Evolutionary conservation across 257 asterid genomes (phyloP).

Genomic region (Sherardia arvensis): DNA sequence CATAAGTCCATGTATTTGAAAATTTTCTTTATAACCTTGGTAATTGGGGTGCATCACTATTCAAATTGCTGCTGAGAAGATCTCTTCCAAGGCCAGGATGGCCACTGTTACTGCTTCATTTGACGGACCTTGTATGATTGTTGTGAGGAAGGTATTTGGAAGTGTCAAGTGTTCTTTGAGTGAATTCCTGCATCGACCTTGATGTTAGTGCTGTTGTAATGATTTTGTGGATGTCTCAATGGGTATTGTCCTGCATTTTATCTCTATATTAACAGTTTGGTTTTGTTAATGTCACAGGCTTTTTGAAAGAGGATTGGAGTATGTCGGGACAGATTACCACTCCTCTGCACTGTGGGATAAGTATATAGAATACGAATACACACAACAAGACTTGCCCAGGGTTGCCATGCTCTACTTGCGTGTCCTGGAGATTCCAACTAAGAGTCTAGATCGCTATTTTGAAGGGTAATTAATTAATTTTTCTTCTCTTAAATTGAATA

Average conservation of each 20-base stretch:
- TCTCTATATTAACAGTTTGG: constrained; percentile 16
- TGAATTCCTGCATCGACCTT: constrained; percentile 37
- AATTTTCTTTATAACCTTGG: constrained; percentile 55
- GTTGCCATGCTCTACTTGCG: constrained; percentile 78
- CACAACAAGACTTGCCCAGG: constrained; percentile 79
- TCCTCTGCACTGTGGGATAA: constrained; percentile 99
- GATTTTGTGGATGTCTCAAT: constrained; percentile 25
- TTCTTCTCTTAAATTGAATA: neutral
- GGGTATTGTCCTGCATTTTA: constrained; percentile 12
- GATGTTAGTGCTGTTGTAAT: constrained; percentile 24
- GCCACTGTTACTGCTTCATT: constrained; percentile 55
- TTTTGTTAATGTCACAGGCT: constrained; percentile 50
- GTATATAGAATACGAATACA: constrained; percentile 79
- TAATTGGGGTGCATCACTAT: constrained; percentile 85
- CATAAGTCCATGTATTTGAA: constrained; percentile 51
- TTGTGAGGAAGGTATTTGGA: constrained; percentile 79
- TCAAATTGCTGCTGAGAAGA: constrained; percentile 64
- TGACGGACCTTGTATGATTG: constrained; percentile 76
- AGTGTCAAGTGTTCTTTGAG: constrained; percentile 51
- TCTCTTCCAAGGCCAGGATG: constrained; percentile 70
- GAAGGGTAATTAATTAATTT: constrained; percentile 53
- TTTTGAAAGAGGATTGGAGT: constrained; percentile 89
- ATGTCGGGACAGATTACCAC: constrained; percentile 88
- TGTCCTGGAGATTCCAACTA: constrained; percentile 78
- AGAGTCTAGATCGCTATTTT: constrained; percentile 93